Conservation (phyloP, 352 stramenopile genomes). For the Blastocystis sp. region DNA sequence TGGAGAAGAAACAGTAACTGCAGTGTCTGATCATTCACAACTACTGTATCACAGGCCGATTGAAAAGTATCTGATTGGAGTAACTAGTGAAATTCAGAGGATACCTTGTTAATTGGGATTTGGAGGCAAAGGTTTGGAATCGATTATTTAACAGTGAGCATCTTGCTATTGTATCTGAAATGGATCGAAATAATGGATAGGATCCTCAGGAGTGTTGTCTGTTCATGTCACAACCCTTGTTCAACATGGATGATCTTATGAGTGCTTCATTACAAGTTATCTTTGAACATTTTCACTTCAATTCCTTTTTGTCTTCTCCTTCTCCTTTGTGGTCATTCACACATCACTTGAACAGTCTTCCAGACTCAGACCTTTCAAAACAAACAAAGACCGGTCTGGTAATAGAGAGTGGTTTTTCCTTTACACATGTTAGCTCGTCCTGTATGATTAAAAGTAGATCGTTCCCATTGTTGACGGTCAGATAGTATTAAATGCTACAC, state of each 20-base stretch:
- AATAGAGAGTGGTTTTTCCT: constrained; percentile 81
- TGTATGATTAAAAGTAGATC: constrained; percentile 67
- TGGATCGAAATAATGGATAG: not conserved
- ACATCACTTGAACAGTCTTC: not conserved
- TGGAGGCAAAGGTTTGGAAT: constrained; percentile 34
- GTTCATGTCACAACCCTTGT: constrained; percentile 48
- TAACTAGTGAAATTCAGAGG: not conserved
- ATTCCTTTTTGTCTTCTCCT: constrained; percentile 13
- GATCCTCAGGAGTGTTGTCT: constrained; percentile 26
- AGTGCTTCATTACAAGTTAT: constrained; percentile 29
- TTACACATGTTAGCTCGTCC: constrained; percentile 74
- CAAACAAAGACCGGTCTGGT: constrained; percentile 69
- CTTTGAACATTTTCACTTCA: constrained; percentile 55
- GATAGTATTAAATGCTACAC: constrained; percentile 53
- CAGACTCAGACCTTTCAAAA: not conserved
- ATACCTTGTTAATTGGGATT: constrained; percentile 58
- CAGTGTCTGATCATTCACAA: constrained; percentile 58
- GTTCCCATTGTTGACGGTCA: constrained; percentile 76
- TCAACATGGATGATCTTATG: constrained; percentile 55
- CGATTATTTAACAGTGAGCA: constrained; percentile 8
- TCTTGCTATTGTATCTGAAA: constrained; percentile 3
- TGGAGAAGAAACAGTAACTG: constrained; percentile 40
- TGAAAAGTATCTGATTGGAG: not conserved
- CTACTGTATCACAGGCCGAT: constrained; percentile 51
- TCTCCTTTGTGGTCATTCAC: constrained; percentile 20